Conservation (phyloP, 164 flowering plant species). For the Malania oleifera region DNA sequence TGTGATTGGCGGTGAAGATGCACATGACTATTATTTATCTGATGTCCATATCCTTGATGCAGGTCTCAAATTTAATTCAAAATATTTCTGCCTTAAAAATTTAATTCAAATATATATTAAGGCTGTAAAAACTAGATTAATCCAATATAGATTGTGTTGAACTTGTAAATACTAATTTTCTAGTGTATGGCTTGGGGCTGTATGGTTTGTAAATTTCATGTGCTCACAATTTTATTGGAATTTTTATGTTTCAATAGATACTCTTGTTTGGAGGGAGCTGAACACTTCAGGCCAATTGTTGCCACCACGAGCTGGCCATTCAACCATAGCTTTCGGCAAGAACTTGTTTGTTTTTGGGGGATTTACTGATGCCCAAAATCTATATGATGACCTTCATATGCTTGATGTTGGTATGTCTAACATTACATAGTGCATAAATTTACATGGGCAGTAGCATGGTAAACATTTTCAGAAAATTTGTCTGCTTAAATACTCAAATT, state of each 20-base stretch:
- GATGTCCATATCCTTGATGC: constrained; percentile 91
- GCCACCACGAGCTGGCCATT: constrained; percentile 91
- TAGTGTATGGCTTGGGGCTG: neutral
- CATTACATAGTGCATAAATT: neutral
- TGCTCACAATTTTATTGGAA: neutral
- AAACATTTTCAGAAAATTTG: too few relatives aligned
- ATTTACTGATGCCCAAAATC: constrained; percentile 78
- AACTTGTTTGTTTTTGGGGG: constrained; percentile 92
- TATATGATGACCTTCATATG: constrained; percentile 79
- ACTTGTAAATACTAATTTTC: neutral
- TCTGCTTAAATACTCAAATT: too few relatives aligned
- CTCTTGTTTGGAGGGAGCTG: constrained; percentile 77
- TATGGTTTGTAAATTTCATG: neutral
- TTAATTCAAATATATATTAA: too few relatives aligned
- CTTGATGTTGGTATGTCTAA: constrained; percentile 82
- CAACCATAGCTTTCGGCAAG: constrained; percentile 73
- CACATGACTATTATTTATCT: constrained; percentile 69
- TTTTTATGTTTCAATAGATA: constrained; percentile 39
- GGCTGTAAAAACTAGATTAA: too few relatives aligned
- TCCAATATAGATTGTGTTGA: neutral
- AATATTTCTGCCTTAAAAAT: too few relatives aligned
- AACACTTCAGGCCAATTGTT: constrained; percentile 61
- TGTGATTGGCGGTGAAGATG: constrained; percentile 95
- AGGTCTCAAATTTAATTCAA: constrained; percentile 36
- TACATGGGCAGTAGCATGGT: neutral